These are phyloP conservation scores for Alternaria longipes DNA, from an alignment of 2,329 filamentous ascomycete genomes.

Conservation along the genomic window DNA sequence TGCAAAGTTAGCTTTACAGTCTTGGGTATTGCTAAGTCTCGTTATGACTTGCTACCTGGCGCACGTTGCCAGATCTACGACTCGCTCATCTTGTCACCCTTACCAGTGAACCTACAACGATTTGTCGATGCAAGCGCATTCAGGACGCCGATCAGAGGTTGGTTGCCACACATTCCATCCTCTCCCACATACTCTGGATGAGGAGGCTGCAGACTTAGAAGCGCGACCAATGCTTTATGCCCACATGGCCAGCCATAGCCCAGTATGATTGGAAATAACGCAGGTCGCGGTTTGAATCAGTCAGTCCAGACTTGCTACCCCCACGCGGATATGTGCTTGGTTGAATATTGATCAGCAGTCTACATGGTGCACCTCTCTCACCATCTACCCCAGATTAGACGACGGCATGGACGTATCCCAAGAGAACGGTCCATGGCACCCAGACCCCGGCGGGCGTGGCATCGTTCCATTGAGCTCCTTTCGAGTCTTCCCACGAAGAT, in stretches of 20 bases:
- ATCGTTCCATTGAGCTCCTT: constrained; percentile 7
- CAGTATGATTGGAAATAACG: background rate
- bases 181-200: background rate
- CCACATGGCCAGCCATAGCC: constrained; percentile 1
- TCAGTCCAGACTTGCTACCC: constrained; percentile 5
- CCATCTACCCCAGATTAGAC: constrained; percentile 14
- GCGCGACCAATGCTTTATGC: constrained; percentile 7
- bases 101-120: background rate
- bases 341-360: constrained; percentile 2
- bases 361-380: background rate
- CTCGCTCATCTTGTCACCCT: background rate
- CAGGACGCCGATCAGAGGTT: background rate
- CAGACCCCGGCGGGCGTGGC: constrained; percentile 18
- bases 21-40: background rate
- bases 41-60: background rate
- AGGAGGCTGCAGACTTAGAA: background rate
- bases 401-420: constrained; percentile 16
- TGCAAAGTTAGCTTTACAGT: background rate
- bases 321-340: constrained; percentile 11
- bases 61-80: background rate
- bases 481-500: constrained; percentile 1
- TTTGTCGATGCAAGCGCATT: background rate
- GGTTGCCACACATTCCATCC: background rate
- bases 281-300: background rate
- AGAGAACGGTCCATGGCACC: constrained; percentile 26